Base-by-base conservation (phyloP, 164 flowering plant genomes). In the Warburgia ugandensis region DNA sequence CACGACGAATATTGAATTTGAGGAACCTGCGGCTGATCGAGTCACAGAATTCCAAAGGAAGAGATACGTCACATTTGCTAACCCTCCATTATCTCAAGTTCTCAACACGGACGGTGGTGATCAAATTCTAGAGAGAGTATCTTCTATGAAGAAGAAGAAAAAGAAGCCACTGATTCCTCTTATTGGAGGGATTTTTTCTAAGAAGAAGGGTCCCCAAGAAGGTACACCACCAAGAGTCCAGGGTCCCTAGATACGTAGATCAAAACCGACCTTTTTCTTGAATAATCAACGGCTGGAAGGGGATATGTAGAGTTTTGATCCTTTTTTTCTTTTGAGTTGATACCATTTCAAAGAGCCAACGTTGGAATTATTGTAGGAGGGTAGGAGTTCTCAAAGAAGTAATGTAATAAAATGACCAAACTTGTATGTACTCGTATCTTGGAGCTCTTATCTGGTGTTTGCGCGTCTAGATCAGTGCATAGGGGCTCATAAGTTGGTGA, bases 31-130 rank as follows among this genome's bases (percentile, higher is more conserved):
- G 11, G 23, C 40, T 3, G 56, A 50, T 22, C 55, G n/a, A 50
- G n/a, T 29, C n/a, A n/a, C n/a, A 3, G 84, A 77, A 61, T 71
- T 70, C 35, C 71, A 73, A 25, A 81, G 75, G 72, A 83, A 75
- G 61, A 79, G 81, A 63, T 81, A 78, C 9, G 87, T 84, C 21
- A 77, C 66, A 31, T 84, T 81, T 42, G 83, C 84, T 0, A 74
- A 73, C 27, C 75, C 92, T 40, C 87, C 85, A 47, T 28, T 83
- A 30, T 63, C 83, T 36, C 54, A 35, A 42, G 65, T 77, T 16
- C 63, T 49, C n/a, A n/a, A n/a, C 56, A 41, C 68, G 32, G 14
- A 44, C n/a, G n/a, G 30, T 28, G 46, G 20, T 21, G 53, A 31
- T 12, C 56, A 60, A 40, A 55, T 56, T 27, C 47, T 52, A 2